Base-by-base conservation (phyloP, 169 alveolate species). In the Fabrea salina region DNA sequence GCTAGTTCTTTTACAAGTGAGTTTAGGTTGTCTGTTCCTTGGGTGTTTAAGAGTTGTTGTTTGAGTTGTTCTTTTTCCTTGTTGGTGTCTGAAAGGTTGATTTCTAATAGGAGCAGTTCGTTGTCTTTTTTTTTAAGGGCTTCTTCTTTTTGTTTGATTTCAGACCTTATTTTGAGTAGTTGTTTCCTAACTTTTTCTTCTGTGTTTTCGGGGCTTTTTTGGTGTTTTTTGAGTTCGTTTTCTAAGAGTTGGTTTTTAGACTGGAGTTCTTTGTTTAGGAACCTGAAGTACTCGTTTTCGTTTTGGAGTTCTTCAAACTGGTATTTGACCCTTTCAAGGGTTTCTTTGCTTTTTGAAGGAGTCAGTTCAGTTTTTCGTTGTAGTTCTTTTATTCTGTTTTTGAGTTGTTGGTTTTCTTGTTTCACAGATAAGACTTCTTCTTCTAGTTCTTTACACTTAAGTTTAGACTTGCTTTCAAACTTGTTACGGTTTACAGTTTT, bases 361-460 rank as follows among this genome's bases (percentile, higher is more conserved):
- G n/a, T n/a, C n/a, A n/a, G n/a, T n/a, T n/a, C 71, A 6, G n/a
- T 22, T 32, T 35, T 58, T 5, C 16, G 25, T n/a, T 22, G n/a
- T 22, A 35, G 27, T 22, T 58, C 71, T 58, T 58, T 58, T 22
- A 58, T 37, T 35, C 33, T 58, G 13, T 32, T 35, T 35, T 27
- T 37, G 33, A 35, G 22, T 2, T n/a, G 19, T 27, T 58, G 19
- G 5, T n/a, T 27, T 35, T 58, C 43, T 22, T 22, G 25, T 32
- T 58, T 58, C 13, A 22, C 35, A 32, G 33, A 22, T 2, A 22
- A n/a, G 0, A 58, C 49, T 35, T 58, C 47, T 22, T 58, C 71
- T 5, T 58, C 71, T 6, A 58, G 71, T 35, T 58, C 71, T 58
- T 58, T 58, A 58, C n/a, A n/a, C 33, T 58, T 58, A 30, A 58